phyloP scores from a whole-genome alignment of 192 early-diverging fungal genomes.

The Rhizoclosmatium globosum region DNA sequence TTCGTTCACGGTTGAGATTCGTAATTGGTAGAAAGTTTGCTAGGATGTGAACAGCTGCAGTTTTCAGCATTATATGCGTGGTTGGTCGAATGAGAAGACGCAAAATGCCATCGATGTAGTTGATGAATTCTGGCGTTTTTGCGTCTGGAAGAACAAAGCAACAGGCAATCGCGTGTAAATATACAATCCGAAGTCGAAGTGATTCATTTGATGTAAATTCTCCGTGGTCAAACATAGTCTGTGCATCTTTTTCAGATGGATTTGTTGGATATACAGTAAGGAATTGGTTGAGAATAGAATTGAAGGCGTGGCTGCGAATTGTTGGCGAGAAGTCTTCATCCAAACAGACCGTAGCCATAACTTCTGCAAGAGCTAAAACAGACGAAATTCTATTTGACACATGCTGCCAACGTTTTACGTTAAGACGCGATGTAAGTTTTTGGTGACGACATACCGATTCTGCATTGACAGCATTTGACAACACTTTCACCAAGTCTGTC shows the following conservation, averaged over 20 bases:
- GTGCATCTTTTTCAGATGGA: slow-evolving; percentile 17
- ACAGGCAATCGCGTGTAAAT: slow-evolving; percentile 43
- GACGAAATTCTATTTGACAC: neutral
- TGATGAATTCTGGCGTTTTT: slow-evolving; percentile 34
- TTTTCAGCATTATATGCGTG: slow-evolving; percentile 41
- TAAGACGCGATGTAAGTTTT: neutral
- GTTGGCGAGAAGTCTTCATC: neutral
- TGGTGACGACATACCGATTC: slow-evolving; percentile 5
- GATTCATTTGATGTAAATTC: slow-evolving; percentile 39
- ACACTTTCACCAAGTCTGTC: neutral
- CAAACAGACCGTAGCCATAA: neutral
- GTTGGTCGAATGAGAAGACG: slow-evolving; percentile 22
- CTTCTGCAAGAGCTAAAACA: slow-evolving; percentile 5
- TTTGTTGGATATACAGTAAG: slow-evolving; percentile 48
- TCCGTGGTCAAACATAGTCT: slow-evolving; percentile 34
- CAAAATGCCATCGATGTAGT: slow-evolving; percentile 55
- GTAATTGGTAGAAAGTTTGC: slow-evolving; percentile 50
- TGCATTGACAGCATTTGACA: slow-evolving; percentile 6
- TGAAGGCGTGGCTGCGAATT: slow-evolving; percentile 41
- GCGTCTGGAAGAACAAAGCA: slow-evolving; percentile 44
- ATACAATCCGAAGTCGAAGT: slow-evolving; percentile 40
- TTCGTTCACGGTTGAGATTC: slow-evolving; percentile 53
- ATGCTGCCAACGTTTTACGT: neutral
- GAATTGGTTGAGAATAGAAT: slow-evolving; percentile 38
- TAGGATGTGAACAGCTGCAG: slow-evolving; percentile 47